Base-by-base conservation (phyloP, 2,329 filamentous ascomycete genomes). In the Microcyclosporella mali region DNA sequence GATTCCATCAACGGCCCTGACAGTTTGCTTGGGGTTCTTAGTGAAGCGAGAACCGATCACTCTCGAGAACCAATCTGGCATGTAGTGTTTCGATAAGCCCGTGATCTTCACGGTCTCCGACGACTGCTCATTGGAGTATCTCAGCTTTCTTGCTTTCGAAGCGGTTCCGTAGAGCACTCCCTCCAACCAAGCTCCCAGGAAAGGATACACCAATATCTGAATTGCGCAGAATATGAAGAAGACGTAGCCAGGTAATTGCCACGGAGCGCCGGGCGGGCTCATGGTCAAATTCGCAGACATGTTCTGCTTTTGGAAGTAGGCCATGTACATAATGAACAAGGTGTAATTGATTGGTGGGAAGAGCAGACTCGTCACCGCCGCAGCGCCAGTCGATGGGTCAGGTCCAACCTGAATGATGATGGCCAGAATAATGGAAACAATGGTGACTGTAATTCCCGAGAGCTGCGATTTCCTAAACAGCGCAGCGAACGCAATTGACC, bases 271-370 rank as follows among this genome's bases (percentile, higher is more conserved):
- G 4, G 87, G 85, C 0, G 85, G 78, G 1, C 68, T 68, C 31
- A 78, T 63, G 3, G 76, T 57, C 2, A 95, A 68, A 49, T 85
- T 77, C 0, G 82, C 76, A 0, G 77, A 68, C 31, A 70, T 57
- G 14, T 78, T 70, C 42, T 81, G 60, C 48, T 73, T 71, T 65
- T 95, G 85, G 61, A 79, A 95, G 32, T 85, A 80, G 10, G 88
- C 85, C 49, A 82, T 77, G 14, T 85, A 79, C 14, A 85, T 81
- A n/a, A 85, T 81, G 59, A 90, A 92, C 61, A 82, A 88, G 11
- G 90, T 84, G 59, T 88, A 95, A 56, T 88, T 89, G 71, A 89
- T 94, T 0, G 89, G 85, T 0, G 87, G 78, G 60, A 95, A 95
- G 0, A 95, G 64, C 11, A 94, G 60, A 47, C 83, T 83, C 10